phyloP scores from a whole-genome alignment of 345 rosid species.

The Lumnitzera littorea region DNA sequence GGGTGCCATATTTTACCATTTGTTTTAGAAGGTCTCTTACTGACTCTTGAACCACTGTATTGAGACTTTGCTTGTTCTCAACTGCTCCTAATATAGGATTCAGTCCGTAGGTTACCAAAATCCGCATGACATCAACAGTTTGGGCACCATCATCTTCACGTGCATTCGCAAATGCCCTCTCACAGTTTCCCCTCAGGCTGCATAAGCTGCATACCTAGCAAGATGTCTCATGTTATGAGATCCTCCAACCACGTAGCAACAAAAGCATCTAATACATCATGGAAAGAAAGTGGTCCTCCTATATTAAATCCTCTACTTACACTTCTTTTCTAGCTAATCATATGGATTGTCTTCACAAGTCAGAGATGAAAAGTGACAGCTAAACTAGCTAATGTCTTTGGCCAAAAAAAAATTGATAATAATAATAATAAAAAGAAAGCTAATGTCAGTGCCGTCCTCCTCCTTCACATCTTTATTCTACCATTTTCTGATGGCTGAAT shows the following conservation, averaged over 20 bases:
- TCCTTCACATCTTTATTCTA: no score
- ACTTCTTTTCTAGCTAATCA: no score
- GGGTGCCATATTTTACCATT: constrained; percentile 36
- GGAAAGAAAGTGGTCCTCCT: no score
- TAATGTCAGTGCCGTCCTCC: no score
- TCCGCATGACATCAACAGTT: constrained; percentile 81
- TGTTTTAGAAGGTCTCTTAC: constrained; percentile 59
- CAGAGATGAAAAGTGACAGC: no score
- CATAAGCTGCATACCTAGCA: constrained; percentile 84
- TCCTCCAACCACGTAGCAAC: neutral
- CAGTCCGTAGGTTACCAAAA: constrained; percentile 63
- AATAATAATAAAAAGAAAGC: no score
- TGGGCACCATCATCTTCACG: constrained; percentile 56
- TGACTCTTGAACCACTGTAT: constrained; percentile 55
- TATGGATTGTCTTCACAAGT: no score
- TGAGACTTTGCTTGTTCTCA: constrained; percentile 56
- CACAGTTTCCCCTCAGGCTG: constrained; percentile 79
- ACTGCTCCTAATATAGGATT: constrained; percentile 36
- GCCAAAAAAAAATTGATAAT: no score
- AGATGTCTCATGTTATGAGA: constrained; percentile 8
- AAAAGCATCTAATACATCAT: no score
- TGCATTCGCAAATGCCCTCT: constrained; percentile 69
- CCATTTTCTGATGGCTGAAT: no score
- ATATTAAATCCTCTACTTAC: no score
- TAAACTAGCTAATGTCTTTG: no score